phyloP scores from a whole-genome alignment of 2,329 filamentous ascomycete genomes.

The Ascochyta clinopodiicola region DNA sequence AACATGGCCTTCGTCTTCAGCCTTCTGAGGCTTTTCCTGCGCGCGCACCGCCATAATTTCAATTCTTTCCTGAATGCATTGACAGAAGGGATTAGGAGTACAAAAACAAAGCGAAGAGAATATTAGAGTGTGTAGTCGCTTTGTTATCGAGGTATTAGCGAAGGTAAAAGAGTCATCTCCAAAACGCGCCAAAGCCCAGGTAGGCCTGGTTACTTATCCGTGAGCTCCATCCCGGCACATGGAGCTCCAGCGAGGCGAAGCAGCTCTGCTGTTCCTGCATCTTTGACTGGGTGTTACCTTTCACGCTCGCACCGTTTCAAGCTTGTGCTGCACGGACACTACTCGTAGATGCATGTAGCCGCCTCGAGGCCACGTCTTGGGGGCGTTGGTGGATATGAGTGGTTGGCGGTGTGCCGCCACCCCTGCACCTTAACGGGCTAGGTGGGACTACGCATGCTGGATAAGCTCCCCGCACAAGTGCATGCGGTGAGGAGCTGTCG shows the following conservation, averaged over 20 bases:
- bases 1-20: slow-evolving; percentile 35
- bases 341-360: slow-evolving; percentile 35
- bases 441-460: slow-evolving; percentile 24
- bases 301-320: slow-evolving; percentile 33
- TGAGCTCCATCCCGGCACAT: slow-evolving; percentile 29
- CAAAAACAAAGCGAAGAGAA: slow-evolving; percentile 23
- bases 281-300: slow-evolving; percentile 39
- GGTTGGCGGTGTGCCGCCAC: slow-evolving; percentile 23
- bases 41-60: slow-evolving; percentile 34
- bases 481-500: slow-evolving; percentile 20
- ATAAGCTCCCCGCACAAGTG: slow-evolving; percentile 26
- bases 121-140: slow-evolving; percentile 22
- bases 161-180: slow-evolving; percentile 35
- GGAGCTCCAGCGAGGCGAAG: slow-evolving; percentile 12
- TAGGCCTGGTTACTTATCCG: slow-evolving; percentile 40
- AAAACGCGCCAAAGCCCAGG: slow-evolving; percentile 26
- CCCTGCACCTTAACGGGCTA: slow-evolving; percentile 25
- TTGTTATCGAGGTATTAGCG: slow-evolving; percentile 28
- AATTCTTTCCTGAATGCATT: slow-evolving; percentile 14
- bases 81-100: slow-evolving; percentile 15
- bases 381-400: slow-evolving; percentile 27
- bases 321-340: slow-evolving; percentile 25
- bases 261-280: slow-evolving; percentile 40
- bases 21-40: slow-evolving; percentile 24
- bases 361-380: slow-evolving; percentile 37